phyloP scores from a whole-genome alignment of 768 basidiomycete species.

The Exidia glandulosa region DNA sequence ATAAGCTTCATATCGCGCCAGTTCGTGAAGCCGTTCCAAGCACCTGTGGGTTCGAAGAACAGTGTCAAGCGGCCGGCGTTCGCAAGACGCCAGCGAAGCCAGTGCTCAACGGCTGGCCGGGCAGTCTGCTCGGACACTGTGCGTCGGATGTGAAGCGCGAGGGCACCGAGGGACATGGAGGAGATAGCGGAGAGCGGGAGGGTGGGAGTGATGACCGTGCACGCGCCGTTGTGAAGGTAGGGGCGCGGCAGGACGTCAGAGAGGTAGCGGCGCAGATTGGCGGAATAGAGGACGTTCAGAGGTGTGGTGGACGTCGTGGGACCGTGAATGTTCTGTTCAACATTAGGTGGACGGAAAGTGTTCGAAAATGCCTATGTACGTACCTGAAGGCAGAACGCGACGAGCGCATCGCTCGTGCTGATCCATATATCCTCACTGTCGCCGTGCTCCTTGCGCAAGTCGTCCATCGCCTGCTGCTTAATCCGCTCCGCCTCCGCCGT shows the following conservation, averaged over 20 bases:
- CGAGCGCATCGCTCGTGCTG: slow-evolving; percentile 7
- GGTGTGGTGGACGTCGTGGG: slow-evolving; percentile 1
- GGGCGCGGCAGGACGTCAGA: background rate
- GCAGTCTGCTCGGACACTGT: slow-evolving; percentile 2
- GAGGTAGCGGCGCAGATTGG: slow-evolving; percentile 6
- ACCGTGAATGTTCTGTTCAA: slow-evolving; percentile 3
- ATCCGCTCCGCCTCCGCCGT: slow-evolving; percentile 4
- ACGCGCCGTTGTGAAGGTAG: slow-evolving; percentile 4
- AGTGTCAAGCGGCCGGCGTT: slow-evolving; percentile 4
- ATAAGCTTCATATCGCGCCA: slow-evolving; percentile 9
- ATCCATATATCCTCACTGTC: too few relatives aligned
- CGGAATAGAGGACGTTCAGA: slow-evolving; percentile 4
- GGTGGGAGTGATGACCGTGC: slow-evolving; percentile 2
- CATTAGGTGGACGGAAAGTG: too few relatives aligned
- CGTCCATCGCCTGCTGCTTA: slow-evolving; percentile 3
- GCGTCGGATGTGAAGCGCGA: slow-evolving; percentile 3
- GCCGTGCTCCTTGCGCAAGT: background rate
- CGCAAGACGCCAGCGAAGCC: slow-evolving; percentile 3
- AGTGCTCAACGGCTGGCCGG: background rate
- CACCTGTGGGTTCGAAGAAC: slow-evolving; percentile 7
- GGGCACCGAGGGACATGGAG: slow-evolving; percentile 2
- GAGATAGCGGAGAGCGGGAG: slow-evolving; percentile 1
- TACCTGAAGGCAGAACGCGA: slow-evolving; percentile 6
- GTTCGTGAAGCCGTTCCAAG: slow-evolving; percentile 7
- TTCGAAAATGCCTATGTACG: too few relatives aligned